These are phyloP conservation scores for Talaromyces albobiverticillius DNA, from an alignment of 2,329 filamentous ascomycete species.

Conservation along the genomic window DNA sequence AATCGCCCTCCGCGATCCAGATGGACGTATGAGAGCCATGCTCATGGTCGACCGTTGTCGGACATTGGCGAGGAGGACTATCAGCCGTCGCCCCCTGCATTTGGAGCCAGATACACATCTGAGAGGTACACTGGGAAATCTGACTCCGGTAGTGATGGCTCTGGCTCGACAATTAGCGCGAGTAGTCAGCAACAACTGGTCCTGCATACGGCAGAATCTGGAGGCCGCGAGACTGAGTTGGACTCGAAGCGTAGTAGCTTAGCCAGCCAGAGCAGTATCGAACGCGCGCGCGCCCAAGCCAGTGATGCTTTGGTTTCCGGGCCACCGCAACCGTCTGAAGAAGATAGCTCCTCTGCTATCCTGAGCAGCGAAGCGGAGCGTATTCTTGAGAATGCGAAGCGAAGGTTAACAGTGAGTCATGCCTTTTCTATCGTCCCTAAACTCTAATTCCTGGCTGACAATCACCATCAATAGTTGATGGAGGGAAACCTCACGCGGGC, in stretches of 20 bases:
- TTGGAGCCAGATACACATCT: slow-evolving; percentile 14
- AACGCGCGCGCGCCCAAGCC: slow-evolving; percentile 5
- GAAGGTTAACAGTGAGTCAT: slow-evolving; percentile 71
- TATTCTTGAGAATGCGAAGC: slow-evolving; percentile 90
- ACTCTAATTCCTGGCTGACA: not conserved
- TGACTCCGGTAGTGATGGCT: slow-evolving; percentile 31
- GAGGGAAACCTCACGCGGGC: slow-evolving; percentile 84
- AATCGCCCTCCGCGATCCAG: slow-evolving; percentile 28
- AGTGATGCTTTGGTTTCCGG: slow-evolving; percentile 25
- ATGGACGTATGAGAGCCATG: slow-evolving; percentile 36
- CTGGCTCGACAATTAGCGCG: slow-evolving; percentile 34
- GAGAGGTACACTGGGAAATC: slow-evolving; percentile 36
- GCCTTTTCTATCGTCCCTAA: not conserved
- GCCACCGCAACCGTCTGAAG: slow-evolving; percentile 41
- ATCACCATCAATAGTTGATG: slow-evolving; percentile 65
- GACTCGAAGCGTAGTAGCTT: slow-evolving; percentile 9
- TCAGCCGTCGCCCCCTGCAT: slow-evolving; percentile 24
- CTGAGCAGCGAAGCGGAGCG: slow-evolving; percentile 81
- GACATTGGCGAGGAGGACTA: slow-evolving; percentile 45
- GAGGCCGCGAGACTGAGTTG: not conserved
- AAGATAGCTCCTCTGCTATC: slow-evolving; percentile 68
- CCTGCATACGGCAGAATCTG: not conserved
- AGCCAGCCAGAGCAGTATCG: slow-evolving; percentile 13
- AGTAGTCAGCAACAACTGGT: slow-evolving; percentile 22
- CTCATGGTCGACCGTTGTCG: slow-evolving; percentile 40